A percentile compares a stretch with the other conserved stretches of the same genome.
Evolutionary conservation across 139 green algal species (phyloP).

Genomic region (Coccomyxa sp.): DNA sequence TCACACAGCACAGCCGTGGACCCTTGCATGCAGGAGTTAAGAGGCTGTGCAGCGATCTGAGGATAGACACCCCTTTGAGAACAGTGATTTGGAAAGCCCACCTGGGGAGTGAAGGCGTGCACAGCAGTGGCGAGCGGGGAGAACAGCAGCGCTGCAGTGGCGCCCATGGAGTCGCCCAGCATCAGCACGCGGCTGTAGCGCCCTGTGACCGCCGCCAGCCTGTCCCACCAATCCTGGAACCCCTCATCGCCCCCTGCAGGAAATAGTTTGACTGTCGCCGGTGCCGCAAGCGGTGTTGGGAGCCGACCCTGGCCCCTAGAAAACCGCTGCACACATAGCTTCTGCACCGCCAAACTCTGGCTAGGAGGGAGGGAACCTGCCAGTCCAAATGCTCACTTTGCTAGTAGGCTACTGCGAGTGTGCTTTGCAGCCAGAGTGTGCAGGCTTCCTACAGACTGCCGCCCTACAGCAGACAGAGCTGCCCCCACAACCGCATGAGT

Average conservation of each 20-base stretch:
- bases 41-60: not conserved
- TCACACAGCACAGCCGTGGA: not conserved
- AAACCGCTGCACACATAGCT: too few species aligned
- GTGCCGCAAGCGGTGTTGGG: too few species aligned
- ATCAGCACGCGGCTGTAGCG: constrained; percentile 74
- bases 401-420: not conserved
- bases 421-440: not conserved
- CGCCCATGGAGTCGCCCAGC: constrained; percentile 93
- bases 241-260: constrained; percentile 32
- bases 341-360: too few species aligned
- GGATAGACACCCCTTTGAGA: not conserved
- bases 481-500: not conserved
- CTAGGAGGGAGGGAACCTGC: too few species aligned
- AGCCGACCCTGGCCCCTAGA: too few species aligned
- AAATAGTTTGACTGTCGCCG: too few species aligned
- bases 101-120: constrained; percentile 85
- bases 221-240: constrained; percentile 32
- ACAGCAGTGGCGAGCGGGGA: constrained; percentile 65
- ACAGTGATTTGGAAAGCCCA: constrained; percentile 20
- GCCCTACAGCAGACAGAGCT: not conserved
- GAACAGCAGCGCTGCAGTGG: constrained; percentile 79
- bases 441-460: not conserved
- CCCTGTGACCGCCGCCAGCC: constrained; percentile 29
- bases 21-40: not conserved
- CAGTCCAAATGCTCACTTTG: too few species aligned